Conservation (phyloP, 805 yeast genomes). For the Wickerhamiella domercqiae region DNA sequence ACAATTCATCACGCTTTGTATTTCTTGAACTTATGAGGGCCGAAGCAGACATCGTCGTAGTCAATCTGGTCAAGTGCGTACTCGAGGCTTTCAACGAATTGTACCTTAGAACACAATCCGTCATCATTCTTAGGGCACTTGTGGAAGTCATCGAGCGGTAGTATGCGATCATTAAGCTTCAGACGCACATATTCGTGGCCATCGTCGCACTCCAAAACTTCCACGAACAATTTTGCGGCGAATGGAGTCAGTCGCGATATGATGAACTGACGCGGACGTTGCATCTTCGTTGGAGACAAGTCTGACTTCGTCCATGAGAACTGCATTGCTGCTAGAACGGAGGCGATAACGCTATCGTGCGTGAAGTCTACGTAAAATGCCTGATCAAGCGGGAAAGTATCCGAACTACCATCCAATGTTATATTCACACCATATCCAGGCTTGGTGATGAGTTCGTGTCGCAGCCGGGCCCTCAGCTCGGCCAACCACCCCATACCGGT, state of each 20-base stretch:
- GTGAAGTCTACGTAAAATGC: conserved; percentile 54
- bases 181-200: conserved; percentile 21
- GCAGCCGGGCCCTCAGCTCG: conserved; percentile 29
- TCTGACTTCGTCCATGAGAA: conserved; percentile 28
- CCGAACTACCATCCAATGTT: conserved; percentile 22
- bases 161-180: conserved; percentile 25
- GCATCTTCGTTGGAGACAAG: conserved; percentile 32
- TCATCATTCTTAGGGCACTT: conserved; percentile 21
- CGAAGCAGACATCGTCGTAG: conserved; percentile 20
- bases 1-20: conserved; percentile 2
- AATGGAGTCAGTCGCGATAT: conserved; percentile 29
- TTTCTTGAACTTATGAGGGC: conserved; percentile 9
- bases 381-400: conserved; percentile 29
- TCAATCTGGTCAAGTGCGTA: conserved; percentile 18
- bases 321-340: conserved; percentile 52
- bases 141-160: conserved; percentile 24
- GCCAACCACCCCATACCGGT: conserved; percentile 45
- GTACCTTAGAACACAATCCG: conserved; percentile 23
- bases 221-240: conserved; percentile 28
- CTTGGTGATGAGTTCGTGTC: conserved; percentile 35
- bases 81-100: conserved; percentile 20
- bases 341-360: conserved; percentile 56
- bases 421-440: conserved; percentile 34
- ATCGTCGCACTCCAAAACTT: conserved; percentile 24
- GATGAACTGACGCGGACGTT: conserved; percentile 27